These are phyloP conservation scores for Lactuca sativa DNA, from an alignment of 129 eudicot genomes.

Conservation along the genomic window DNA sequence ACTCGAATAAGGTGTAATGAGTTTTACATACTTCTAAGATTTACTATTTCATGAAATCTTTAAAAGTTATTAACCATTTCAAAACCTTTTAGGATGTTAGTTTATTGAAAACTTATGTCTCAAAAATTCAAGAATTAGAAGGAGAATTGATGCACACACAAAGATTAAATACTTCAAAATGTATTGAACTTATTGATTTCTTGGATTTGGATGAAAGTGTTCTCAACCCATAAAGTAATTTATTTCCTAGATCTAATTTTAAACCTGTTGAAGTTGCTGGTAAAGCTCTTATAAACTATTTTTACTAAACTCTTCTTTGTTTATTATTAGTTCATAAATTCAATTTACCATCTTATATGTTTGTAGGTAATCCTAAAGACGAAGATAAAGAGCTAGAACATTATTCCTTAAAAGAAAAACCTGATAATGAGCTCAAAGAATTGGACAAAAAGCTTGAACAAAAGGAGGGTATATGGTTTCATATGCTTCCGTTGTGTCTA, in stretches of 20 bases:
- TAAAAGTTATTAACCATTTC: constrained; percentile 14
- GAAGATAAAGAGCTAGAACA: constrained; percentile 90
- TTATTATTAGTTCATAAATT: not conserved
- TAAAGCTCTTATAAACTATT: not conserved
- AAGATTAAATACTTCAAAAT: constrained; percentile 45
- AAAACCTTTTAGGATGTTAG: constrained; percentile 42
- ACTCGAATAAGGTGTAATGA: constrained; percentile 49
- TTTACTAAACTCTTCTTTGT: not conserved
- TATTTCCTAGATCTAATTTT: constrained; percentile 43
- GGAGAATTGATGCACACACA: constrained; percentile 53
- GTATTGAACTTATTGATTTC: constrained; percentile 36
- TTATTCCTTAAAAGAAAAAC: constrained; percentile 85
- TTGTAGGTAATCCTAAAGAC: constrained; percentile 64
- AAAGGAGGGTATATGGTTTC: constrained; percentile 69
- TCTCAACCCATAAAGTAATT: constrained; percentile 36
- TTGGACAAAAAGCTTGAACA: constrained; percentile 84
- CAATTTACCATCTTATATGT: not conserved
- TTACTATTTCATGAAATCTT: not conserved
- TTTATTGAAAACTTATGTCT: constrained; percentile 61
- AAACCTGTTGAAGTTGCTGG: constrained; percentile 49
- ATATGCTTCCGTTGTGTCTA: constrained; percentile 1
- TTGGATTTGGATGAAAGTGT: constrained; percentile 53
- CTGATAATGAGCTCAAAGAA: constrained; percentile 86
- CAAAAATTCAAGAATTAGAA: constrained; percentile 78
- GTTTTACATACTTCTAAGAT: constrained; percentile 14